Percentiles rank a stretch among this genome's conserved stretches.
These are phyloP conservation scores for Phytophthora megakarya DNA, from an alignment of 352 stramenopile species.

Conservation along the genomic window DNA sequence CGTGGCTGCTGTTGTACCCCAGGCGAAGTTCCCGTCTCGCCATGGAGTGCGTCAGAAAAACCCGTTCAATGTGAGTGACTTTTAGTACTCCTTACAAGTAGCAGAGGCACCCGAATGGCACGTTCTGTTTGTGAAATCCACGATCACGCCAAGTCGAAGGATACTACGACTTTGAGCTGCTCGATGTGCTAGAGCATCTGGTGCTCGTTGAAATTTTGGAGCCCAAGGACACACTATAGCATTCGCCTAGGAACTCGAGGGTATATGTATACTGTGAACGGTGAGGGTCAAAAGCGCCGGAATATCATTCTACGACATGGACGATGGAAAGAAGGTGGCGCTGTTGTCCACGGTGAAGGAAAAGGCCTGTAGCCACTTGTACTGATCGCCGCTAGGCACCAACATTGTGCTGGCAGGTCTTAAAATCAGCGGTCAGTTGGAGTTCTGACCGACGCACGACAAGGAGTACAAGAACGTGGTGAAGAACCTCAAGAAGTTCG, in stretches of 20 bases:
- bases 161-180: conserved; percentile 99
- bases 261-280: conserved; percentile 97
- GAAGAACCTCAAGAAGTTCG: conserved; percentile 98
- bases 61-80: conserved; percentile 97
- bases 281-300: conserved; percentile 91
- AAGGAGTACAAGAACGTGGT: conserved; percentile 94
- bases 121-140: conserved; percentile 93
- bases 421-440: conserved; percentile 94
- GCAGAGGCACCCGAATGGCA: conserved; percentile 96
- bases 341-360: conserved; percentile 95
- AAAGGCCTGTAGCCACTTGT: conserved; percentile 95
- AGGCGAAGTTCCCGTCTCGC: conserved; percentile 95
- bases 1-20: conserved; percentile 95
- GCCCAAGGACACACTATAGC: conserved; percentile 96
- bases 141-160: conserved; percentile 94
- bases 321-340: conserved; percentile 91
- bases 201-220: conserved; percentile 99
- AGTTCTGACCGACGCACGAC: conserved; percentile 98
- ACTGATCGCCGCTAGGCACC: conserved; percentile 95
- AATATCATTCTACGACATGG: conserved; percentile 97
- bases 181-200: conserved; percentile 94
- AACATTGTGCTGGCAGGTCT: conserved; percentile 96
- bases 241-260: conserved; percentile 97
- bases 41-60: conserved; percentile 98
- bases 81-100: no score